Base-by-base conservation (phyloP, 768 basidiomycete genomes). In the Suillus americanus region DNA sequence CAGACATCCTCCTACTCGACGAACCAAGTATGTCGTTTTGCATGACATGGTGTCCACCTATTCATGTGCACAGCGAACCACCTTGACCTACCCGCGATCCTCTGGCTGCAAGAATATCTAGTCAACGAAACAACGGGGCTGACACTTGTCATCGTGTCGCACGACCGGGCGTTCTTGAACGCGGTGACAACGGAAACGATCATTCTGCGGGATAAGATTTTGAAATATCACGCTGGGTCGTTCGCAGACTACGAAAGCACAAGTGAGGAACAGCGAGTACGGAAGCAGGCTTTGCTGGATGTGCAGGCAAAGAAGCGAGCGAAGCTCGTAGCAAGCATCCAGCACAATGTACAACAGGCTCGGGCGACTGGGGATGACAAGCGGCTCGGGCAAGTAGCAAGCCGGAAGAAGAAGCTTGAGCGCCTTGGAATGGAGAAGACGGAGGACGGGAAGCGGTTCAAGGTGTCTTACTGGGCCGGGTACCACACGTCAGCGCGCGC, bases 301-400 rank as follows among this genome's bases (percentile, higher is more conserved):
- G 76, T 62, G 23, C 60, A 71, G 41, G 83, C 82, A 41, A 81
- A 80, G 75, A 82, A 85, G 70, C 80, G 75, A 46, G 77, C 74
- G 9, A 75, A 81, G 68, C 85, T 89, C 51, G 80, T 85, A 69
- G 79, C 81, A 5, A 83, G 84, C 28, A 90, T 90, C 40, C 80
- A 82, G 43, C 80, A 80, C 59, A 84, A 81, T 12, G 75, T 81
- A 2, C 78, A 79, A 60, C 77, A 79, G 8, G 86, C 86, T 1
- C 86, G 82, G 67, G 78, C 81, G 41, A 84, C 85, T 0, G 87
- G 87, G 0, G 87, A 89, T 67, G 87, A 89, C 60, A 89, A 89
- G 66, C 80, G 83, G 54, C 71, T 75, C 25, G 70, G 77, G 4
- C 80, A 81, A 78, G 89, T 84, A 3, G 83, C 84, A 10, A 83